Evolutionary conservation across 2,329 filamentous ascomycete genomes (phyloP), one percentile per base, ranked within the genome.

Genomic region (Aspergillus brunneoviolaceus): DNA sequence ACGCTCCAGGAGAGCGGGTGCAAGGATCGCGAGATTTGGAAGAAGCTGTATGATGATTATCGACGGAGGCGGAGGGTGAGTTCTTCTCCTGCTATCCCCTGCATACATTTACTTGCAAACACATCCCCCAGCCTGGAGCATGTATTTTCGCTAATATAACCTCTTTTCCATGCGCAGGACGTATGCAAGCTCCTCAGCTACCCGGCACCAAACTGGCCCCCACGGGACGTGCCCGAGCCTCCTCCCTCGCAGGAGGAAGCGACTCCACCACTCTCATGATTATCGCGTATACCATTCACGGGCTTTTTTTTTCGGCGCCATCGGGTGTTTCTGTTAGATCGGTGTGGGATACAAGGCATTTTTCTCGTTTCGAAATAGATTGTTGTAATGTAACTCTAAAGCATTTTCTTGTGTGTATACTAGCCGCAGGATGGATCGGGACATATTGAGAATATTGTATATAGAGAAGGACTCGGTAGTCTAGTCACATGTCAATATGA

Each of bases 211-310:
- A 60, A 71, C 27, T 74, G 68, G 71, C 66, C 66, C 14, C 68
- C 67, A 9, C 51, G 31, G 27, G 59, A 63, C 14, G 45, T 47
- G 64, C 70, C 70, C 72, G 76, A 52, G 78, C 77, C 45, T 81
- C 78, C 45, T 81, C 78, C 76, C 92, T 90, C 7, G 96, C 90
- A 0, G 93, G 92, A 47, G 91, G 14, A 45, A 19, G 39, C 14
- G 6, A 7, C 4, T 45, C 39, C 5, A 45, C 39, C 39, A n/a
- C 39, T 45, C n/a, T 45, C 39, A 45, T 45, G 16, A 45, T 9
- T 2, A 19, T 19, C 6, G 16, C 6, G 7, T 45, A 45, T 45
- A 45, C 6, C 12, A 35, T 35, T 10, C 2, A 10, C 27, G 5
- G 33, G 11, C 33, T 12, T 12, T 35, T 35, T 12, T 35, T 35